These are phyloP conservation scores for Tephrocybe sp. DNA, from an alignment of 768 basidiomycete species.

Conservation along the genomic window DNA sequence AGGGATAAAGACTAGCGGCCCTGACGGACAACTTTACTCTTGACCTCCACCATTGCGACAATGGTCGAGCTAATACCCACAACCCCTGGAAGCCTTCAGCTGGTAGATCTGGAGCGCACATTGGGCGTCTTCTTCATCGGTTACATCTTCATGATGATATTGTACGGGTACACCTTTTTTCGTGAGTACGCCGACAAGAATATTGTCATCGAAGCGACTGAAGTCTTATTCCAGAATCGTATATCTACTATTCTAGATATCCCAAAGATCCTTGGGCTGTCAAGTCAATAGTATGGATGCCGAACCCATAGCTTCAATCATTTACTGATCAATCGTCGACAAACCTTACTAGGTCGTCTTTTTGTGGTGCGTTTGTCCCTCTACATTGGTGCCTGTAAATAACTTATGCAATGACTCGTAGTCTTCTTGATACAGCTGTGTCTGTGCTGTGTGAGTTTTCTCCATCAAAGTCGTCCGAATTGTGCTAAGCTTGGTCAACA, in stretches of 20 bases:
- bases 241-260: slow-evolving; percentile 20
- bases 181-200: slow-evolving; percentile 7
- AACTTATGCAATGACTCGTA: background rate
- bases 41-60: background rate
- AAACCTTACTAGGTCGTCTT: background rate
- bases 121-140: slow-evolving; percentile 19
- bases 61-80: slow-evolving; percentile 13
- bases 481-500: background rate
- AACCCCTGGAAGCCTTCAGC: slow-evolving; percentile 14
- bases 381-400: background rate
- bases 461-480: background rate
- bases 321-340: too few relatives aligned
- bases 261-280: slow-evolving; percentile 15
- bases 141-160: slow-evolving; percentile 19
- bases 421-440: slow-evolving; percentile 14
- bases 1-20: background rate
- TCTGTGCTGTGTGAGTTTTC: slow-evolving; percentile 13
- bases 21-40: background rate
- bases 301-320: background rate
- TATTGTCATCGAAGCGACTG: background rate
- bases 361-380: slow-evolving; percentile 1
- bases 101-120: slow-evolving; percentile 16
- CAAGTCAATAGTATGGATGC: slow-evolving; percentile 9
- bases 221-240: slow-evolving; percentile 11
- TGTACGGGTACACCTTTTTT: slow-evolving; percentile 21